Percentiles rank a stretch among this genome's conserved stretches.
Evolutionary conservation across 352 stramenopile species (phyloP).

Genomic region (Globisporangium nodosum): DNA sequence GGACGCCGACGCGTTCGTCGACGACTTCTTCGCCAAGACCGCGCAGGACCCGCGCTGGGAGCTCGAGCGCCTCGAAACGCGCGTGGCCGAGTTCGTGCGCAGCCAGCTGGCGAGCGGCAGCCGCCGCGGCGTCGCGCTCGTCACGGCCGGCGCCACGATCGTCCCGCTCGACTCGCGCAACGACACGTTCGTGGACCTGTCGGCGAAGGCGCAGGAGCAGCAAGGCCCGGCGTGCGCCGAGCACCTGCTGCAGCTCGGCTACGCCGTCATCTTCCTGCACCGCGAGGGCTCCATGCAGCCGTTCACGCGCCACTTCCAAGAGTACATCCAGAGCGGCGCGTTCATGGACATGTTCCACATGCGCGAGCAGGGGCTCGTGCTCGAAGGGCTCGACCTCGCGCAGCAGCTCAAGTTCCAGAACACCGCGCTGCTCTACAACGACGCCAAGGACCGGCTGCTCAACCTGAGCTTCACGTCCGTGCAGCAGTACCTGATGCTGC

Average conservation of each 20-base stretch:
- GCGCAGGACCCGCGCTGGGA: slow-evolving; percentile 53
- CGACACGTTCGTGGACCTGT: slow-evolving; percentile 72
- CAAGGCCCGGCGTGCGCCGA: slow-evolving; percentile 72
- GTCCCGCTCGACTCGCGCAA: slow-evolving; percentile 62
- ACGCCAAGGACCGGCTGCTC: slow-evolving; percentile 62
- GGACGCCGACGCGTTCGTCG: slow-evolving; percentile 69
- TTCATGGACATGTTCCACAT: slow-evolving; percentile 82
- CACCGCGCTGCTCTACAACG: slow-evolving; percentile 47
- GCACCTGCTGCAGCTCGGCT: slow-evolving; percentile 72
- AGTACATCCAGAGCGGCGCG: slow-evolving; percentile 72
- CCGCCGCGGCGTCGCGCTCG: slow-evolving; percentile 63
- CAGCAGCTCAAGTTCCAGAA: slow-evolving; percentile 72
- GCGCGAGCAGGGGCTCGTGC: slow-evolving; percentile 45
- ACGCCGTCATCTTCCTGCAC: slow-evolving; percentile 80
- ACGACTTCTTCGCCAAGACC: slow-evolving; percentile 81
- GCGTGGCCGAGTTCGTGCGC: slow-evolving; percentile 53
- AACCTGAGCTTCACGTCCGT: slow-evolving; percentile 75
- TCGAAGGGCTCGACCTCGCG: slow-evolving; percentile 56
- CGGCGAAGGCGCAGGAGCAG: slow-evolving; percentile 65
- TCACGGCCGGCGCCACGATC: slow-evolving; percentile 75
- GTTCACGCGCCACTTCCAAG: slow-evolving; percentile 82
- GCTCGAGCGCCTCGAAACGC: slow-evolving; percentile 27
- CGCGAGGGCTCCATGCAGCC: slow-evolving; percentile 71
- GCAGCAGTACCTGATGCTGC: slow-evolving; percentile 77
- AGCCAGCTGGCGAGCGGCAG: slow-evolving; percentile 39